Conservation (phyloP, 306 rosid species). For the Cercis canadensis region DNA sequence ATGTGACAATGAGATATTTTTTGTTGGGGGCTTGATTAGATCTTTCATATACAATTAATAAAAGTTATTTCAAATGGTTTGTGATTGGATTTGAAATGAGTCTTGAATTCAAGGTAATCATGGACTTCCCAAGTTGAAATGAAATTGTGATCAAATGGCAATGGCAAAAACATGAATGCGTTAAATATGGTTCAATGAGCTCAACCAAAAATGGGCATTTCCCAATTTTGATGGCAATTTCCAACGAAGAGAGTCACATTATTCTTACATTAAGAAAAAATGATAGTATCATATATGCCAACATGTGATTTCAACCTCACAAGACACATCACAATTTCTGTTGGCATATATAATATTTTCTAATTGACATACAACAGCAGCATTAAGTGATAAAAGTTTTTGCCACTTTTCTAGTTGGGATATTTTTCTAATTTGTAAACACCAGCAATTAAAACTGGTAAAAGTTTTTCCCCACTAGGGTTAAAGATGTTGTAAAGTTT, state of each 20-base stretch:
- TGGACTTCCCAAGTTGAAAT: too few relatives aligned
- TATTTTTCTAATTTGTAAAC: not conserved
- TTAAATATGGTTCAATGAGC: slow-evolving; percentile 31
- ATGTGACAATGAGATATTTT: too few relatives aligned
- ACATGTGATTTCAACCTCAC: slow-evolving; percentile 23
- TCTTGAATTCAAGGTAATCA: too few relatives aligned
- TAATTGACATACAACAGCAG: too few relatives aligned
- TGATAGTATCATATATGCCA: not conserved
- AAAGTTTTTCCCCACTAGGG: slow-evolving; percentile 3
- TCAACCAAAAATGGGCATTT: slow-evolving; percentile 19
- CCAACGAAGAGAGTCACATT: slow-evolving; percentile 40
- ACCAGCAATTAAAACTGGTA: not conserved
- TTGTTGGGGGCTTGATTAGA: too few relatives aligned
- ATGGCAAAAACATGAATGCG: slow-evolving; percentile 31
- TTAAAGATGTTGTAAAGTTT: not conserved
- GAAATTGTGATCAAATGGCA: slow-evolving; percentile 11
- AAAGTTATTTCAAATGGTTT: too few relatives aligned
- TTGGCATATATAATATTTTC: too few relatives aligned
- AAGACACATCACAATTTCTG: slow-evolving; percentile 2
- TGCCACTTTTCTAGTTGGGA: slow-evolving; percentile 6
- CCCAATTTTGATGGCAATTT: too few relatives aligned
- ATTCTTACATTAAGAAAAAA: slow-evolving; percentile 32
- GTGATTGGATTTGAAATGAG: too few relatives aligned
- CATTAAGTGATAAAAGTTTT: too few relatives aligned
- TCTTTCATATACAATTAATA: too few relatives aligned